A percentile compares a stretch with the other conserved stretches of the same genome.
Conservation (phyloP, 208 protist species). For the Endotrypanum monterogeii region DNA sequence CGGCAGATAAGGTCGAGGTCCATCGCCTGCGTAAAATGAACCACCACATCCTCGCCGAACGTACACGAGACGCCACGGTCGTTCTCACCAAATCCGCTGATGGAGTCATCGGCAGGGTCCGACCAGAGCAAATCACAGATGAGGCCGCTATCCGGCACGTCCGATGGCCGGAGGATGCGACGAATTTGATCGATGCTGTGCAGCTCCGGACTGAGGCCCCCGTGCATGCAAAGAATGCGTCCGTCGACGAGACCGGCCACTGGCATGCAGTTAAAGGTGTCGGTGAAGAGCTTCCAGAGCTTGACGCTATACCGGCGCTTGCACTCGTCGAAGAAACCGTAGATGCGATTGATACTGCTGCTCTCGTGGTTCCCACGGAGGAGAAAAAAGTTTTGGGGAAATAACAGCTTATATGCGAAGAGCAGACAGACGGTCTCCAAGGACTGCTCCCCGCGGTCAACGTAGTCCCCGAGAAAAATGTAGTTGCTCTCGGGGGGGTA, state of each 20-base stretch:
- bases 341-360: constrained; percentile 80
- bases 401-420: constrained; percentile 78
- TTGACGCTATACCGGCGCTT: constrained; percentile 94
- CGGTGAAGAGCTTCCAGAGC: constrained; percentile 88
- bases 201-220: constrained; percentile 79
- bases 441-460: constrained; percentile 92
- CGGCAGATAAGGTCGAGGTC: constrained; percentile 98
- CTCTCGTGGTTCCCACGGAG: constrained; percentile 93
- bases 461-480: constrained; percentile 98
- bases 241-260: constrained; percentile 72
- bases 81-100: constrained; percentile 58
- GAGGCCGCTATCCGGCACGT: constrained; percentile 70
- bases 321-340: constrained; percentile 90
- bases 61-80: constrained; percentile 76
- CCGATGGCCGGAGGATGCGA: constrained; percentile 52
- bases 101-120: constrained; percentile 96
- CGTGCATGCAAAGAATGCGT: constrained; percentile 83
- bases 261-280: constrained; percentile 89
- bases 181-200: constrained; percentile 50
- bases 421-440: constrained; percentile 83
- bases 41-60: constrained; percentile 79
- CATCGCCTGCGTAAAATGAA: constrained; percentile 92
- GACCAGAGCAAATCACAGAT: constrained; percentile 99
- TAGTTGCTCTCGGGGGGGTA: constrained; percentile 65
- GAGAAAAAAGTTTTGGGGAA: constrained; percentile 84